Base-by-base conservation (phyloP, 352 stramenopile species). In the Pythium rhizo-oryzae region DNA sequence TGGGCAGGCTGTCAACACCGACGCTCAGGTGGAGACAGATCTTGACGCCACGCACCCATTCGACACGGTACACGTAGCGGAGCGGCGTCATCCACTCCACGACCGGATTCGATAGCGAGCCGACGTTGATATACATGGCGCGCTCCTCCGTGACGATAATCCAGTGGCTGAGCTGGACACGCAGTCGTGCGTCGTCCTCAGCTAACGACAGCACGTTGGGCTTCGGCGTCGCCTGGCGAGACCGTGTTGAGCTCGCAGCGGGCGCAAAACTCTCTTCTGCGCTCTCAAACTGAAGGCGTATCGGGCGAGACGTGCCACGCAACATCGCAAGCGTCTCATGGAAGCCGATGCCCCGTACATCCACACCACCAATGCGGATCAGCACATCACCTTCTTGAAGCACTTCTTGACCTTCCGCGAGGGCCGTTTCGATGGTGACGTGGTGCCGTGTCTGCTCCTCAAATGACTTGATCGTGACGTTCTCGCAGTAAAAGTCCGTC, bases 31-130 rank as follows among this genome's bases (percentile, higher is more conserved):
- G 80, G 23, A 96, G 73, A n/a, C 72, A 82, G 30, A 96, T 86
- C 24, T 76, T 71, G 39, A 83, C 67, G 18, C 69, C 85, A 44
- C 85, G 82, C 18, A 88, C 63, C 82, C 84, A 92, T 54, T 96
- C 87, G 41, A 96, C 75, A 16, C 81, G 80, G 62, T 96, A 93
- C 15, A 96, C 89, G 61, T 94, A 94, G 13, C 86, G 86, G 67
- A 96, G 71, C n/a, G 89, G 89, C 23, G 86, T 93, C 81, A 93
- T 94, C 89, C 89, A 96, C 61, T 96, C 87, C 12, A 96, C 86
- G 23, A 94, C 69, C 0, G 89, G 87, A 28, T 92, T 86, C 9
- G 78, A 79, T 24, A 88, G 84, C 30, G 83, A 93, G 4, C 83
- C 84, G 2, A 95, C 87, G 58, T 93, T 93, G 60, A 96, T 93